Conservation (phyloP, 2,329 filamentous ascomycete species). For the Stachybotrys chartarum region DNA sequence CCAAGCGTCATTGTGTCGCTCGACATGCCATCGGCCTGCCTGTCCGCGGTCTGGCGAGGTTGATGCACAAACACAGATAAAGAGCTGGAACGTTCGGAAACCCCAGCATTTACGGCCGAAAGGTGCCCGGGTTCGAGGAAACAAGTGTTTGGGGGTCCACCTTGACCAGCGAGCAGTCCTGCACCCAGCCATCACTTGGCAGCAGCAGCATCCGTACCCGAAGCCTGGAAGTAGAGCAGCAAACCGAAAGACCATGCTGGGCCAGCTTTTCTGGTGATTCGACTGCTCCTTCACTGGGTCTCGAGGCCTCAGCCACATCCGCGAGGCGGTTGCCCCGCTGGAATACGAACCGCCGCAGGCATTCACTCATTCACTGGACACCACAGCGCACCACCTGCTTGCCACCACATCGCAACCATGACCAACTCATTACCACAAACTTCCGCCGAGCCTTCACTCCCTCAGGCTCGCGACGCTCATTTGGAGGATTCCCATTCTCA, state of each 20-base stretch:
- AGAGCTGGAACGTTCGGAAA: not conserved
- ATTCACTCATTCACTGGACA: conserved; percentile 3
- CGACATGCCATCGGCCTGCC: conserved; percentile 10
- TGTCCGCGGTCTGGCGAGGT: conserved; percentile 6
- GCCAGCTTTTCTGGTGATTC: conserved; percentile 1
- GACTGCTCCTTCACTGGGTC: not conserved
- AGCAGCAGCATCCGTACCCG: not conserved
- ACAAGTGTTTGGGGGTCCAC: not conserved
- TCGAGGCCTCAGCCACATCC: not conserved
- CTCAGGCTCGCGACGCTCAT: conserved; percentile 22
- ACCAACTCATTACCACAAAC: conserved; percentile 18
- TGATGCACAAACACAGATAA: conserved; percentile 3
- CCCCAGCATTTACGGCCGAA: not conserved
- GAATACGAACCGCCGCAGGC: conserved; percentile 1
- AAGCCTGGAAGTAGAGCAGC: not conserved
- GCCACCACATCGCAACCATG: conserved; percentile 15
- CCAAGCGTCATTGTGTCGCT: conserved; percentile 3
- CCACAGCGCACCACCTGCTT: conserved; percentile 2
- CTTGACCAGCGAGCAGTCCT: not conserved
- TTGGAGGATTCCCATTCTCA: conserved; percentile 15
- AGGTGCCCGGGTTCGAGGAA: not conserved
- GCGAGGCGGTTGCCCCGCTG: not conserved
- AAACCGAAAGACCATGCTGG: not conserved
- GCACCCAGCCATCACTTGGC: too few species aligned
- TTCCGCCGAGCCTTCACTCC: conserved; percentile 27